phyloP scores from a whole-genome alignment of 1,284 basidiomycete genomes.

The Sporisorium graminicola region DNA sequence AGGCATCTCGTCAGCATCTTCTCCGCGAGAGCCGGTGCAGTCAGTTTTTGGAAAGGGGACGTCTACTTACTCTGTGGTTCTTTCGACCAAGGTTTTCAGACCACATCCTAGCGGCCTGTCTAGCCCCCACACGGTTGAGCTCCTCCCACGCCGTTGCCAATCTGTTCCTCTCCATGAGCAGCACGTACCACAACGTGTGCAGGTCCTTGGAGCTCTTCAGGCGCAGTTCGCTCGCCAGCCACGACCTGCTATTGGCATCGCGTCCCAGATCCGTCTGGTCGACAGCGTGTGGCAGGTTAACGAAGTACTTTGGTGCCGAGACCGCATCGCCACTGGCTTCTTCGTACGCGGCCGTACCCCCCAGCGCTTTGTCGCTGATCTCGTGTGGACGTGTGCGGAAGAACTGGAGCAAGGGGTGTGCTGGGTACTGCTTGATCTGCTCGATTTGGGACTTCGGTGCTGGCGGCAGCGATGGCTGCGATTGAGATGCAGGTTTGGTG shows the following conservation, averaged over 20 bases:
- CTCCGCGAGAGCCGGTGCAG: background rate
- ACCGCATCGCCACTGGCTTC: conserved; percentile 32
- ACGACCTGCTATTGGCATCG: conserved; percentile 50
- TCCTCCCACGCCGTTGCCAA: conserved; percentile 65
- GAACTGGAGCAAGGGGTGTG: conserved; percentile 65
- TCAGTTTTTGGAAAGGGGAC: background rate
- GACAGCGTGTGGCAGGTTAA: conserved; percentile 52
- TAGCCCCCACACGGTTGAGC: conserved; percentile 49
- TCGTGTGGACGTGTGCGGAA: conserved; percentile 52
- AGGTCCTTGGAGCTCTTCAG: conserved; percentile 64
- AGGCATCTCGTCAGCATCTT: background rate
- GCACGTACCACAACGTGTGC: conserved; percentile 68
- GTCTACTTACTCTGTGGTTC: conserved; percentile 59
- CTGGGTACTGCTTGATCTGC: conserved; percentile 58
- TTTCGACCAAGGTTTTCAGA: conserved; percentile 51
- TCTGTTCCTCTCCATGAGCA: conserved; percentile 64
- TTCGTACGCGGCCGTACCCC: conserved; percentile 29
- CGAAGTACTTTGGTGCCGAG: conserved; percentile 23
- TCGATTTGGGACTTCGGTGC: conserved; percentile 34
- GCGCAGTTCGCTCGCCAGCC: conserved; percentile 64
- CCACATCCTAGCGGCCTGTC: conserved; percentile 54
- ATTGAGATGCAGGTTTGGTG: conserved; percentile 48
- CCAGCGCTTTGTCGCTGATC: conserved; percentile 32
- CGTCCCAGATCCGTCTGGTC: conserved; percentile 43
- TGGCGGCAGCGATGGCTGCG: conserved; percentile 23